These are phyloP conservation scores for Piper betle DNA, from an alignment of 164 flowering plant species.

Conservation along the genomic window DNA sequence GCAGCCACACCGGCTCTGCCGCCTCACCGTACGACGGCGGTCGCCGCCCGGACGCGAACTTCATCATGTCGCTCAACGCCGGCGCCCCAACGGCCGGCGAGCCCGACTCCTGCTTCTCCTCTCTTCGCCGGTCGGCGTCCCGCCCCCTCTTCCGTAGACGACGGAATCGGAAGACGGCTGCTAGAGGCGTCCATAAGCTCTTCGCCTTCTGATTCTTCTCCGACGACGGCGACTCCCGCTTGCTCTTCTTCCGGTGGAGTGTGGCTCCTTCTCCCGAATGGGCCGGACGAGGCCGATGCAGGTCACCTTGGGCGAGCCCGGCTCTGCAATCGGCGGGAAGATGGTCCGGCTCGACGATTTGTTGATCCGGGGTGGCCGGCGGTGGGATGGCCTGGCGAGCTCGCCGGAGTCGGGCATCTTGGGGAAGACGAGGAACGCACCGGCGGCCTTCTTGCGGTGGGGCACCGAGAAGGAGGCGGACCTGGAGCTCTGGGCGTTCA, in stretches of 20 bases:
- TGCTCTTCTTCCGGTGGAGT: constrained; percentile 1
- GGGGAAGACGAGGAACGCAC: constrained; percentile 18
- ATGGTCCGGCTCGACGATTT: constrained; percentile 15
- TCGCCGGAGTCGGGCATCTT: constrained; percentile 11
- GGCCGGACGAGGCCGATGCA: constrained; percentile 25
- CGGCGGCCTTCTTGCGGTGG: constrained; percentile 7
- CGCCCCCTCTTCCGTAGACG: constrained; percentile 15
- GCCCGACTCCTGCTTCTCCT: constrained; percentile 8
- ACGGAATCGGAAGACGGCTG: neutral
- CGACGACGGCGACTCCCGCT: neutral
- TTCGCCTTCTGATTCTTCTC: neutral
- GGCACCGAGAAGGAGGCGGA: no score
- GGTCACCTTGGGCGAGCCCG: constrained; percentile 26
- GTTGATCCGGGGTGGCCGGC: no score
- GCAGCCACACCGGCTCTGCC: constrained; percentile 6
- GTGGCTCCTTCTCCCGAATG: constrained; percentile 1
- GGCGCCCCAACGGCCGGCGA: constrained; percentile 15
- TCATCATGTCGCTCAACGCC: constrained; percentile 45
- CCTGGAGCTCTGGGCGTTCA: neutral
- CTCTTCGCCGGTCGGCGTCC: constrained; percentile 6
- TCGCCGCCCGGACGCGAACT: constrained; percentile 61
- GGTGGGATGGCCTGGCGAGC: constrained; percentile 3
- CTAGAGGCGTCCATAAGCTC: neutral
- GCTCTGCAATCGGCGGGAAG: constrained; percentile 12
- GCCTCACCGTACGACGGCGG: no score